A percentile compares a stretch with the other conserved stretches of the same genome.
phyloP scores from a whole-genome alignment of 2,329 filamentous ascomycete species.

The Pestalotiopsis sp. region DNA sequence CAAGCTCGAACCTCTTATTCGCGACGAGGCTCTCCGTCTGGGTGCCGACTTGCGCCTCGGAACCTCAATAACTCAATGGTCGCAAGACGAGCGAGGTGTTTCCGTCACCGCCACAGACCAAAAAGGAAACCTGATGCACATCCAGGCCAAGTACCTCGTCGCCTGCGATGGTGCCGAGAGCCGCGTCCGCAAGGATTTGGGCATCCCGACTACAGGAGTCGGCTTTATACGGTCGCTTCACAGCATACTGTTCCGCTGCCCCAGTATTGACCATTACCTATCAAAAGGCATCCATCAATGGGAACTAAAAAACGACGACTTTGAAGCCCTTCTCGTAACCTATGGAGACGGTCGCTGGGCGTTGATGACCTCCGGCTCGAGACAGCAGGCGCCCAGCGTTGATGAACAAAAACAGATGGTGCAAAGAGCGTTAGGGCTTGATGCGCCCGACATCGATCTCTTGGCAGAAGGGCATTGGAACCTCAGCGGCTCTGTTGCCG shows the following conservation, averaged over 20 bases:
- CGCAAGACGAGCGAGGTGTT: constrained; percentile 27
- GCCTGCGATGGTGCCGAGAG: constrained; percentile 38
- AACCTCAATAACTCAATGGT: constrained; percentile 24
- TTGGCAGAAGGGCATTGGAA: neutral
- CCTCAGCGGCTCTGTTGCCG: neutral
- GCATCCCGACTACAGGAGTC: constrained; percentile 27
- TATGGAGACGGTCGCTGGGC: constrained; percentile 26
- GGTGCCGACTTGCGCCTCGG: constrained; percentile 37
- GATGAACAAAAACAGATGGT: constrained; percentile 30
- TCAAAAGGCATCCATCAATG: constrained; percentile 34
- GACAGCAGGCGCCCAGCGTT: neutral
- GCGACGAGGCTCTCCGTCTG: constrained; percentile 29
- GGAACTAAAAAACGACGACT: constrained; percentile 27
- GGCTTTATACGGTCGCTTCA: constrained; percentile 33
- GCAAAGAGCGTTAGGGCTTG: constrained; percentile 33
- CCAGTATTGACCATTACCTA: constrained; percentile 27
- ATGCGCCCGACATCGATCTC: constrained; percentile 32
- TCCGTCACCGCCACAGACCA: neutral
- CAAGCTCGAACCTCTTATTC: constrained; percentile 39
- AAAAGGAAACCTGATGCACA: constrained; percentile 24
- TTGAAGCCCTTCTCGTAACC: constrained; percentile 26
- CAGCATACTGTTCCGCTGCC: constrained; percentile 36
- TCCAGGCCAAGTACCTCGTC: constrained; percentile 38
- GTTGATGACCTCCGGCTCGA: neutral
- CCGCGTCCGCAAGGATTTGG: constrained; percentile 26